A percentile compares a stretch with the other conserved stretches of the same genome.
Conservation (phyloP, 2,329 filamentous ascomycete genomes). For the Aspergillus bombycis region DNA sequence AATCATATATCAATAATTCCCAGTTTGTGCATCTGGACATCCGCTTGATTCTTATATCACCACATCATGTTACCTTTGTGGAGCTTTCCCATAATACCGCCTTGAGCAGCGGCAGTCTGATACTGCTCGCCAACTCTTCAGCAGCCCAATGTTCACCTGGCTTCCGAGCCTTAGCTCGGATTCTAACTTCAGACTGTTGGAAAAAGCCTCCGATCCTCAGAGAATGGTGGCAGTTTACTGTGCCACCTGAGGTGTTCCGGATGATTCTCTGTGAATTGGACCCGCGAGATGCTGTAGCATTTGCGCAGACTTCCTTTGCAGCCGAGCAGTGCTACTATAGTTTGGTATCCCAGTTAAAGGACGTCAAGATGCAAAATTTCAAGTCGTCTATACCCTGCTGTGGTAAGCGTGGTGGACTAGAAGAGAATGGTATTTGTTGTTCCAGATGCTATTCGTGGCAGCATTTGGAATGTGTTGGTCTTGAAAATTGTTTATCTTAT, state of each 20-base stretch:
- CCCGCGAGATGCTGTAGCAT: constrained; percentile 24
- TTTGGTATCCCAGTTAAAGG: constrained; percentile 24
- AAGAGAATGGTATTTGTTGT: constrained; percentile 20
- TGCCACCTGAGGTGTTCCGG: constrained; percentile 20
- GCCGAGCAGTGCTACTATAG: constrained; percentile 26
- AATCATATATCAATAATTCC: constrained; percentile 10
- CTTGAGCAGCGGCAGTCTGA: constrained; percentile 14
- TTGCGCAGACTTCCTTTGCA: constrained; percentile 27
- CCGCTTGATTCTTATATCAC: constrained; percentile 26
- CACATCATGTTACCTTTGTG: constrained; percentile 24
- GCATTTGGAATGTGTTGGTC: constrained; percentile 10
- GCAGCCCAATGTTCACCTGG: constrained; percentile 29
- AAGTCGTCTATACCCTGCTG: constrained; percentile 28
- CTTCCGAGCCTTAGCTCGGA: constrained; percentile 25
- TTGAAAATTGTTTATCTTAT: background rate
- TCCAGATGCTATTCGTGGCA: constrained; percentile 22
- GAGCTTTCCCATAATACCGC: constrained; percentile 19
- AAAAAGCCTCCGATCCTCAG: constrained; percentile 15
- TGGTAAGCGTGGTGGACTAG: constrained; percentile 21
- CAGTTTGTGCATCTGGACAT: background rate
- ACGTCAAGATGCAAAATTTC: constrained; percentile 18
- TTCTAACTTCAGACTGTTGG: constrained; percentile 29
- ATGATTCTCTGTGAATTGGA: constrained; percentile 19
- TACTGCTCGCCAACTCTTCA: constrained; percentile 23
- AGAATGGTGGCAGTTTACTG: constrained; percentile 17